phyloP scores from a whole-genome alignment of 352 stramenopile species.

The Pythium diclinum region DNA sequence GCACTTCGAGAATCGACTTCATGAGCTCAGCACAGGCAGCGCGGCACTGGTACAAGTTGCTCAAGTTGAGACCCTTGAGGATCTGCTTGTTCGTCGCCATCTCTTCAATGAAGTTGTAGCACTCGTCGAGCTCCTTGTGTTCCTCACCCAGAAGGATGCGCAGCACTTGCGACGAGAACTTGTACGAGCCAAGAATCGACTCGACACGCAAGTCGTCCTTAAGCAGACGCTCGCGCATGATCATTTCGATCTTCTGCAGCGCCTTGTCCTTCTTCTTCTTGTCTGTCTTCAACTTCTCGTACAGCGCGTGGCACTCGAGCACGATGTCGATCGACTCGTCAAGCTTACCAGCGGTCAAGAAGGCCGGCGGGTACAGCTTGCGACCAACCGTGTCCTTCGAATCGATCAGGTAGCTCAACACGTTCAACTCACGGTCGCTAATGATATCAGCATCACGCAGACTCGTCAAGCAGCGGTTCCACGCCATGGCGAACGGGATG shows the following conservation, averaged over 20 bases:
- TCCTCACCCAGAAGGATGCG: constrained; percentile 78
- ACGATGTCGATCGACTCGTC: constrained; percentile 87
- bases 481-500: constrained; percentile 86
- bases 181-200: constrained; percentile 81
- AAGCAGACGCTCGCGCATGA: constrained; percentile 77
- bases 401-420: constrained; percentile 86
- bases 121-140: constrained; percentile 80
- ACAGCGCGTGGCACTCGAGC: constrained; percentile 68
- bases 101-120: constrained; percentile 86
- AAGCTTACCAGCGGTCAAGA: constrained; percentile 83
- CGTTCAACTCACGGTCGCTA: constrained; percentile 79
- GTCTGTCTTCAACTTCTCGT: constrained; percentile 80
- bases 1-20: constrained; percentile 84
- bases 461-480: constrained; percentile 76
- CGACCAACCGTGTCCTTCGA: constrained; percentile 68
- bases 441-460: constrained; percentile 82
- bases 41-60: constrained; percentile 71
- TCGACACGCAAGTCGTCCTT: constrained; percentile 86
- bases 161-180: constrained; percentile 83
- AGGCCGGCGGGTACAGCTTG: constrained; percentile 83
- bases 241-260: constrained; percentile 83
- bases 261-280: constrained; percentile 90
- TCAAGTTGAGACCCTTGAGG: constrained; percentile 82
- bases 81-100: constrained; percentile 69
- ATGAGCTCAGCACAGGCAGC: constrained; percentile 70